A percentile compares a stretch with the other conserved stretches of the same genome.
Conservation (phyloP, 768 basidiomycete genomes). For the Kwoniella sp. region DNA sequence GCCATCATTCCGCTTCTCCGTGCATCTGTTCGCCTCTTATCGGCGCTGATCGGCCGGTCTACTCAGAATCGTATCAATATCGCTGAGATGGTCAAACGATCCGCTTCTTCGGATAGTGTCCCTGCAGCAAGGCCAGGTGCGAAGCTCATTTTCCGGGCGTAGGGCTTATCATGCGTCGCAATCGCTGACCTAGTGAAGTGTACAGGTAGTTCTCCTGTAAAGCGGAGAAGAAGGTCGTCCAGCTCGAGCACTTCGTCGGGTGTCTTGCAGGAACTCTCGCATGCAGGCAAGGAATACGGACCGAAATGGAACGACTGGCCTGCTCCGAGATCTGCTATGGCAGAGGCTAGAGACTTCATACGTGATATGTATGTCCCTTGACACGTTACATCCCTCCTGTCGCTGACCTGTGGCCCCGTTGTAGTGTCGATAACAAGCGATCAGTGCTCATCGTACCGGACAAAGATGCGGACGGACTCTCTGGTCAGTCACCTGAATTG, state of each 20-base stretch:
- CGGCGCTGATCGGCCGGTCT: conserved; percentile 10
- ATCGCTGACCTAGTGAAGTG: too few relatives aligned
- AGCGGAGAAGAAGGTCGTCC: conserved; percentile 9
- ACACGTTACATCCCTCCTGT: neutral
- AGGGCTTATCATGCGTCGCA: neutral
- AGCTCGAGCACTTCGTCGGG: conserved; percentile 3
- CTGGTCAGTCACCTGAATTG: conserved; percentile 27
- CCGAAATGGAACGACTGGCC: conserved; percentile 55
- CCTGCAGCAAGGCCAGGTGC: neutral
- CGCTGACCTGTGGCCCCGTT: too few relatives aligned
- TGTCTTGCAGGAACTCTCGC: conserved; percentile 6
- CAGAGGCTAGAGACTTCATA: conserved; percentile 52
- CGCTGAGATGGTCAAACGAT: conserved; percentile 9
- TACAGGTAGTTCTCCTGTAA: neutral
- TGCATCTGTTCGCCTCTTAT: neutral
- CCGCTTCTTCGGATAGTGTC: conserved; percentile 3
- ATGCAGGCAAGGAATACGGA: conserved; percentile 31
- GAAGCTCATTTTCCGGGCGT: neutral
- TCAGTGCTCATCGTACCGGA: conserved; percentile 58
- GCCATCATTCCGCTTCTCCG: conserved; percentile 6
- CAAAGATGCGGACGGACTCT: conserved; percentile 59
- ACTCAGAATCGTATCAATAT: neutral
- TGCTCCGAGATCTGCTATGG: conserved; percentile 51
- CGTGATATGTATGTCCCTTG: conserved; percentile 53
- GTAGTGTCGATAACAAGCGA: conserved; percentile 35